A percentile compares a stretch with the other conserved stretches of the same genome.
phyloP scores from a whole-genome alignment of 345 rosid genomes.

The Eucalyptus caleyi region DNA sequence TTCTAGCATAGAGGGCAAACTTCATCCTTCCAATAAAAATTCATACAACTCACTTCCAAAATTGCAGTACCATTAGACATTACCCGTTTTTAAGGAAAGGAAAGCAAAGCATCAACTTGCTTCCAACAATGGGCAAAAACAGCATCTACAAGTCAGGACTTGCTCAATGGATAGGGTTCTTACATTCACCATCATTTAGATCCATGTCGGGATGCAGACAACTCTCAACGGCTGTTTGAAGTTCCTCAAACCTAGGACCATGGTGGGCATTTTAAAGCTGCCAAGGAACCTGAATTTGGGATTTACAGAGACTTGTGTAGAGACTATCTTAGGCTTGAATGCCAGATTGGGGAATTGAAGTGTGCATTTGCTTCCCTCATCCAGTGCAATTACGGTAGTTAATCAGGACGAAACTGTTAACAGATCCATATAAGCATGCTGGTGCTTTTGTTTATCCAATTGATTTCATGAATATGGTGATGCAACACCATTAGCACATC shows the following conservation, averaged over 20 bases:
- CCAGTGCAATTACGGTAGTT: neutral
- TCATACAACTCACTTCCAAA: too few species aligned
- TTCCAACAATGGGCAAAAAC: neutral
- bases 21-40: too few species aligned
- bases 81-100: neutral
- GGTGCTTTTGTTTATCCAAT: too few species aligned
- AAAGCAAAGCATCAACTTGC: neutral
- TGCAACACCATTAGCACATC: too few species aligned
- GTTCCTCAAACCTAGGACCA: conserved; percentile 12
- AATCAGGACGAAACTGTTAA: too few species aligned
- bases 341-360: neutral
- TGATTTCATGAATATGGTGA: too few species aligned
- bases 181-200: neutral
- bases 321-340: conserved; percentile 9
- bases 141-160: neutral
- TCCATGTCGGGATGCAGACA: conserved; percentile 14
- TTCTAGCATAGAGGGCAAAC: too few species aligned
- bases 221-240: conserved; percentile 13
- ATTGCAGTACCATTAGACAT: too few species aligned
- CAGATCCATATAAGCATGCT: too few species aligned
- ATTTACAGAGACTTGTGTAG: conserved; percentile 31
- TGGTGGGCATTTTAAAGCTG: conserved; percentile 20
- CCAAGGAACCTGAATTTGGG: conserved; percentile 17
- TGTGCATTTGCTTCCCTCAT: neutral
- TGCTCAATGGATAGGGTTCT: neutral